Base-by-base conservation (phyloP, 192 early-diverging fungal species). In the Gaertneriomyces semiglobifer region DNA sequence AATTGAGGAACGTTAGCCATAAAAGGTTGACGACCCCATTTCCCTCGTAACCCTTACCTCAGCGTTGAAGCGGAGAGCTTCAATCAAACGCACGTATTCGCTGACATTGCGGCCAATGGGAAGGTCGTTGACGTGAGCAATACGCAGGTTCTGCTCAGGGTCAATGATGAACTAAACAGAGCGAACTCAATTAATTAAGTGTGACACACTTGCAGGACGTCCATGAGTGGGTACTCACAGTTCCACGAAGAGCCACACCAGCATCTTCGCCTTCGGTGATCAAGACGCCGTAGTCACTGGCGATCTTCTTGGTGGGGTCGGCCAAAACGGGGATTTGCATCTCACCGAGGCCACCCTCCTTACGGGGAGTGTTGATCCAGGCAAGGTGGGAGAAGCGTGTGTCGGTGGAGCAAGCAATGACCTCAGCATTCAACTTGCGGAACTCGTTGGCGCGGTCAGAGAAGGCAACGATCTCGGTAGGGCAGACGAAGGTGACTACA, bases 21-120 rank as follows among this genome's bases (percentile, higher is more conserved):
- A 19, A 6, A 16, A n/a, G 7, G 16, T 16, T n/a, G 48, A 51
- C 18, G 1, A 51, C 55, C 20, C 20, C 2, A 12, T 38, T 25
- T 2, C 25, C 25, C 1, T 2, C 25, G 25, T 33, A 33, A 33
- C 2, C 25, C 25, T 33, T 33, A 33, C 62, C 81, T 93, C 83
- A 66, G 94, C 95, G 69, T 88, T 90, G 87, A 91, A 95, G 79
- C 92, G 86, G 73, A 98, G 81, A 16, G 95, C 95, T 82, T 95
- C 88, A 58, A 98, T 77, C 14, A 96, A 78, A 73, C 95, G 89
- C 60, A 96, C 72, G 44, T 85, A 81, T 82, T 93, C 90, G 76
- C 92, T 88, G 59, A 93, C 88, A 44, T 80, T 86, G 67, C 92
- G 90, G 53, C 92, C 92, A 44, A 94, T 89, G 41, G 90, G 90